phyloP scores from a whole-genome alignment of 2,329 filamentous ascomycete species.

The Pezicula rhizophila region DNA sequence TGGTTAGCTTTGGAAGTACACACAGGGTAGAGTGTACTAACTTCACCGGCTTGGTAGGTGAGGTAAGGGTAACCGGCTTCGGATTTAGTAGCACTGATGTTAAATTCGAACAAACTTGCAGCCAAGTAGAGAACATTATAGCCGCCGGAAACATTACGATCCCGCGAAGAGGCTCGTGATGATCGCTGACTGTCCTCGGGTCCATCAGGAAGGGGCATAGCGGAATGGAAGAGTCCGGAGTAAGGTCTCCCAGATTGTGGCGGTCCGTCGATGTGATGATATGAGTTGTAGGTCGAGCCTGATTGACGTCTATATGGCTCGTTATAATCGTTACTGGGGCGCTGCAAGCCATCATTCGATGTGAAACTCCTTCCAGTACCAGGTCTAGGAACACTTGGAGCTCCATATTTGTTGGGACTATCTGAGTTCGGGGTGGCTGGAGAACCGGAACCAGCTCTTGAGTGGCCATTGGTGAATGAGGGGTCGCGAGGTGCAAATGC shows the following conservation, averaged over 20 bases:
- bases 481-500: conserved; percentile 53
- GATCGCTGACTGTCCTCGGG: conserved; percentile 47
- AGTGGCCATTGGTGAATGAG: conserved; percentile 40
- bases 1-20: conserved; percentile 5
- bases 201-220: conserved; percentile 71
- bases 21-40: conserved; percentile 32
- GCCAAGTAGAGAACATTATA: conserved; percentile 83
- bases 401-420: conserved; percentile 32
- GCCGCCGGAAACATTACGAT: conserved; percentile 45
- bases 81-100: conserved; percentile 84
- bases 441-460: conserved; percentile 51
- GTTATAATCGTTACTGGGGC: conserved; percentile 46
- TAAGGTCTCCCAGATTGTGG: conserved; percentile 39
- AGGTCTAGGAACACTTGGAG: conserved; percentile 35
- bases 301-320: conserved; percentile 44
- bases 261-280: conserved; percentile 31
- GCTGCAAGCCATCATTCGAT: conserved; percentile 39
- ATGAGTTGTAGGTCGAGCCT: conserved; percentile 47
- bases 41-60: conserved; percentile 90
- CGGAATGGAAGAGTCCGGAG: conserved; percentile 80
- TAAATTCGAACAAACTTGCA: conserved; percentile 93
- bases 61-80: conserved; percentile 95
- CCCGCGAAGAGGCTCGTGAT: conserved; percentile 55
- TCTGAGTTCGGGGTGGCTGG: conserved; percentile 46
- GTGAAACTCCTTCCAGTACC: conserved; percentile 56